Conservation (phyloP, 1,139 yeast species). For the Saccharomyces hybrid region DNA sequence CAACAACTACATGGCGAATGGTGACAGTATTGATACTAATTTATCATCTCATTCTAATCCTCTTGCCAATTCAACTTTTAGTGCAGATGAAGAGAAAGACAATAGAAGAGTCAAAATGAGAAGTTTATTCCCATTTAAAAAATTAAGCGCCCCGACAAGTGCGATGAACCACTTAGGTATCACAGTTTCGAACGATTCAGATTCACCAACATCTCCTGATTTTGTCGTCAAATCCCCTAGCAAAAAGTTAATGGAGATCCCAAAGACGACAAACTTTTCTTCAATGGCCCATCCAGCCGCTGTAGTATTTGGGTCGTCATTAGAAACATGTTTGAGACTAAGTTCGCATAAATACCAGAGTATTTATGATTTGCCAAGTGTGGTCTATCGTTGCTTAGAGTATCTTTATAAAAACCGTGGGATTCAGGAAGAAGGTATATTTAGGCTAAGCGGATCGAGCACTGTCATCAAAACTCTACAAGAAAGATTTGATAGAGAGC, state of each 20-base stretch:
- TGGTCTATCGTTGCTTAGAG: slow-evolving; percentile 69
- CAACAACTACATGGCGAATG: slow-evolving; percentile 1
- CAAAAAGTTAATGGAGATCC: slow-evolving; percentile 7
- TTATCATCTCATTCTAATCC: slow-evolving; percentile 13
- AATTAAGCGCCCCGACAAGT: slow-evolving; percentile 19
- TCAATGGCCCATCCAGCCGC: neutral
- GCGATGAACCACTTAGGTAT: neutral
- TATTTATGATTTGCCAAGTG: slow-evolving; percentile 54
- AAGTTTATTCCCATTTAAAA: slow-evolving; percentile 54
- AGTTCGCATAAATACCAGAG: slow-evolving; percentile 45
- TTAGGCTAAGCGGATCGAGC: slow-evolving; percentile 85
- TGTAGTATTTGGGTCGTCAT: slow-evolving; percentile 59
- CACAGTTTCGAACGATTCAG: neutral
- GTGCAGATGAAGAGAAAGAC: slow-evolving; percentile 32
- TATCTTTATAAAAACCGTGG: slow-evolving; percentile 64
- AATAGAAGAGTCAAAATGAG: slow-evolving; percentile 45
- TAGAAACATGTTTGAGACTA: slow-evolving; percentile 45
- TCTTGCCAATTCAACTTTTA: neutral
- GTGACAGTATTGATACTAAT: slow-evolving; percentile 10
- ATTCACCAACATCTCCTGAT: neutral
- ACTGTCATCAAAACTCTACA: slow-evolving; percentile 67
- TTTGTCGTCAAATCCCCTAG: slow-evolving; percentile 2
- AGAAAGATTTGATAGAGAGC: slow-evolving; percentile 54
- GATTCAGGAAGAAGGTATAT: slow-evolving; percentile 80
- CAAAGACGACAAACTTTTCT: slow-evolving; percentile 2